These are phyloP conservation scores for Penicillium coprophilum DNA, from an alignment of 495 filamentous ascomycete species.

Conservation along the genomic window DNA sequence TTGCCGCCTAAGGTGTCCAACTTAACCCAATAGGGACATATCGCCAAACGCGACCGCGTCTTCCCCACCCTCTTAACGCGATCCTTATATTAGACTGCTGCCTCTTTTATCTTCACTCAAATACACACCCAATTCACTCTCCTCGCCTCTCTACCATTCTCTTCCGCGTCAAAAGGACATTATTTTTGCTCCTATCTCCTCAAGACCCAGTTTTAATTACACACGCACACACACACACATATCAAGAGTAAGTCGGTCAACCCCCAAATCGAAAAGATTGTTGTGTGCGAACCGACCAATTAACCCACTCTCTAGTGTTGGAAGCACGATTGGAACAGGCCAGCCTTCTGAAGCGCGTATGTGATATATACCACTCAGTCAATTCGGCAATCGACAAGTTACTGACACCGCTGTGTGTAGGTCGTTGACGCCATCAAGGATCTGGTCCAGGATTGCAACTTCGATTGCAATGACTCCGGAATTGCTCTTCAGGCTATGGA, in stretches of 20 bases:
- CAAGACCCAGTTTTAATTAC: constrained; percentile 1
- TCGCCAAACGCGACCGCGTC: constrained; percentile 40
- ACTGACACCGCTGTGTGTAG: constrained; percentile 43
- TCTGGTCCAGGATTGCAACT: constrained; percentile 99
- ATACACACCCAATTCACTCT: constrained; percentile 16
- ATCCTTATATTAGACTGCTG: constrained; percentile 29
- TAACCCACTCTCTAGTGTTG: constrained; percentile 64
- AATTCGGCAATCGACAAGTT: background rate
- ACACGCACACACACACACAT: constrained; percentile 17
- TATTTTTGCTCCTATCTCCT: background rate
- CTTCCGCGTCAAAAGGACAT: constrained; percentile 2
- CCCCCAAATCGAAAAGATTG: constrained; percentile 8
- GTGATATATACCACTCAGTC: constrained; percentile 15
- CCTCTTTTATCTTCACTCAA: constrained; percentile 23
- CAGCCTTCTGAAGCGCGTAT: constrained; percentile 89
- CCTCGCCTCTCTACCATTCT: constrained; percentile 5
- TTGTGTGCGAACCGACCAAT: constrained; percentile 16
- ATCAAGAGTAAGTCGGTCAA: constrained; percentile 39
- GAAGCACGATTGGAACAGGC: constrained; percentile 97
- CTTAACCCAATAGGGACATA: constrained; percentile 38
- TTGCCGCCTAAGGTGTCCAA: constrained; percentile 26
- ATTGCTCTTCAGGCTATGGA: constrained; percentile 99
- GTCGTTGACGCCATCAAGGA: constrained; percentile 99
- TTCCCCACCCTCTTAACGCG: constrained; percentile 38
- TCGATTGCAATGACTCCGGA: constrained; percentile 99